phyloP scores from a whole-genome alignment of 768 basidiomycete genomes.

The Tephrocybe sp. region DNA sequence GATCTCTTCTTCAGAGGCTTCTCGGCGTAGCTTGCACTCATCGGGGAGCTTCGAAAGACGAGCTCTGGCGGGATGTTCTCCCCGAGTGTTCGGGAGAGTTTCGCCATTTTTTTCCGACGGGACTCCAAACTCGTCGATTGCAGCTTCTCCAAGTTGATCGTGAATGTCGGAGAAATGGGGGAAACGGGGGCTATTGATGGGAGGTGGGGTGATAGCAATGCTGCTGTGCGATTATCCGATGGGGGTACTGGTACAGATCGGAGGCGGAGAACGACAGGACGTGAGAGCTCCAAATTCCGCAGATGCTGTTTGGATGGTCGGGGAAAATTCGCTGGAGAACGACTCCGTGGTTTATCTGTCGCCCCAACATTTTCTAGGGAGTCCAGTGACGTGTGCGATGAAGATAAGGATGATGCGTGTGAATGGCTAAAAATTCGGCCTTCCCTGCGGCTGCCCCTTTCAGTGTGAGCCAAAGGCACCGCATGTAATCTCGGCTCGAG shows the following conservation, averaged over 20 bases:
- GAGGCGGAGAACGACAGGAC: constrained; percentile 19
- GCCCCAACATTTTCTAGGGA: neutral
- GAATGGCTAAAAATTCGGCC: constrained; percentile 22
- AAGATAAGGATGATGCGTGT: constrained; percentile 18
- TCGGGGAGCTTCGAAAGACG: constrained; percentile 27
- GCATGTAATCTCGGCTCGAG: constrained; percentile 22
- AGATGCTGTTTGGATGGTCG: constrained; percentile 16
- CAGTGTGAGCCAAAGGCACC: neutral
- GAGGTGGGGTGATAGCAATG: constrained; percentile 11
- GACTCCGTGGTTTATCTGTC: too few species aligned
- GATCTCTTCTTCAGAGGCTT: neutral
- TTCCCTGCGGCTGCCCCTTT: constrained; percentile 19
- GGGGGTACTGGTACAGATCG: constrained; percentile 17
- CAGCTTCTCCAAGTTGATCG: constrained; percentile 17
- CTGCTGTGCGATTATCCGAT: constrained; percentile 16
- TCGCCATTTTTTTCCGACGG: constrained; percentile 42
- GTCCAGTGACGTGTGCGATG: constrained; percentile 11
- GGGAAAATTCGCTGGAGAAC: constrained; percentile 9
- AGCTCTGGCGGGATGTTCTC: constrained; percentile 53
- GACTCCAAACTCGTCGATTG: constrained; percentile 33
- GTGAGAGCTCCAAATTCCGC: constrained; percentile 15
- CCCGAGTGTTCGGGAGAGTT: constrained; percentile 51
- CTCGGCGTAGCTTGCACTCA: neutral
- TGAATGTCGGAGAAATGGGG: constrained; percentile 23
- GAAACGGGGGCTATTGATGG: constrained; percentile 17